Conservation (phyloP, 2,329 filamentous ascomycete genomes). For the Sclerotinia borealis region DNA sequence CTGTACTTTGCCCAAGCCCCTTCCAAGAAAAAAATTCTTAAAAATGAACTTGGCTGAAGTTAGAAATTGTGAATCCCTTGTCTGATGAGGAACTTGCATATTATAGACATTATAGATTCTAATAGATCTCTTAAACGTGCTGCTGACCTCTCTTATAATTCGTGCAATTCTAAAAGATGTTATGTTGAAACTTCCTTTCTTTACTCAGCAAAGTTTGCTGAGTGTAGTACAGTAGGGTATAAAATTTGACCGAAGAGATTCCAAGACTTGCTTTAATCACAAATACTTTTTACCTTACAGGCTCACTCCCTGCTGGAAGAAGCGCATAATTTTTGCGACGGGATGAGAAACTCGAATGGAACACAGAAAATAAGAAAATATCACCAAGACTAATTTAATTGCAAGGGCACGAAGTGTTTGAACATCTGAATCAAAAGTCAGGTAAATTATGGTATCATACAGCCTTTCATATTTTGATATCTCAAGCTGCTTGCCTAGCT, state of each 20-base stretch:
- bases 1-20: conserved; percentile 1
- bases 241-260: background rate
- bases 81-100: background rate
- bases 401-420: background rate
- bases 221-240: background rate
- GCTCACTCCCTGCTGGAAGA: background rate
- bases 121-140: background rate
- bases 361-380: background rate
- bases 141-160: background rate
- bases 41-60: background rate
- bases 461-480: conserved; percentile 29
- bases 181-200: background rate
- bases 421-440: conserved; percentile 1
- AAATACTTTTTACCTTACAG: background rate
- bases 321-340: background rate
- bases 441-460: conserved; percentile 31
- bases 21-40: background rate
- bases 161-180: background rate
- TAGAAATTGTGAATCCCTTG: background rate
- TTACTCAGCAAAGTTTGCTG: too few species aligned
- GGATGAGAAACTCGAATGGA: background rate
- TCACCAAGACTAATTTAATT: background rate
- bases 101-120: background rate
- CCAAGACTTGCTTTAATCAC: background rate
- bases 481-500: conserved; percentile 26